A percentile compares a stretch with the other conserved stretches of the same genome.
phyloP scores from a whole-genome alignment of 805 yeast genomes.

The Cyberlindnera xishuangbannaensis region DNA sequence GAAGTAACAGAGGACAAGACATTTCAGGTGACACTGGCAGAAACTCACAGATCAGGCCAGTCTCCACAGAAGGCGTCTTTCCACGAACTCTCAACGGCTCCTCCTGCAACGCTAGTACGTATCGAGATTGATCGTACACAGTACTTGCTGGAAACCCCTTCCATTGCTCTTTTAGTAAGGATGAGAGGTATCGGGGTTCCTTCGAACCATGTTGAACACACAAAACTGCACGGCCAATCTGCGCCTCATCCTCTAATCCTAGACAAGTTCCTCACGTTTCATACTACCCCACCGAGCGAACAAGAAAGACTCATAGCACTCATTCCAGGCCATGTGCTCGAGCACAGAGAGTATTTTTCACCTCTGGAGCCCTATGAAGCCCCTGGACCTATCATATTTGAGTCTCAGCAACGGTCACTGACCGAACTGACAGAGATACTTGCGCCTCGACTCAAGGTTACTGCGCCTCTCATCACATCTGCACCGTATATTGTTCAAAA shows the following conservation, averaged over 20 bases:
- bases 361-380: not conserved
- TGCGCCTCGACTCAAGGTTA: constrained; percentile 3
- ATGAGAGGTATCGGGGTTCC: constrained; percentile 19
- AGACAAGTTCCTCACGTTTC: constrained; percentile 2
- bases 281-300: constrained; percentile 1
- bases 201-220: constrained; percentile 9
- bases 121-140: constrained; percentile 6
- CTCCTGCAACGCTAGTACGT: constrained; percentile 3
- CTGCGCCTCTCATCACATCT: constrained; percentile 12
- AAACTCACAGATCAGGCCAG: not conserved
- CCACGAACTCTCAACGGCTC: constrained; percentile 1
- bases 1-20: not conserved
- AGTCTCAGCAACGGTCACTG: constrained; percentile 4
- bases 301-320: constrained; percentile 11
- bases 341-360: constrained; percentile 13
- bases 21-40: not conserved
- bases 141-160: constrained; percentile 10
- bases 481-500: constrained; percentile 13
- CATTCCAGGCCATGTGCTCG: constrained; percentile 17
- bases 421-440: constrained; percentile 7
- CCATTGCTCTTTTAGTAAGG: constrained; percentile 14
- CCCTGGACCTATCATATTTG: constrained; percentile 10
- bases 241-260: constrained; percentile 8
- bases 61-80: not conserved
- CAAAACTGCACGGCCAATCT: not conserved